phyloP scores from a whole-genome alignment of 2,329 filamentous ascomycete genomes.

The Xylariales sp. region DNA sequence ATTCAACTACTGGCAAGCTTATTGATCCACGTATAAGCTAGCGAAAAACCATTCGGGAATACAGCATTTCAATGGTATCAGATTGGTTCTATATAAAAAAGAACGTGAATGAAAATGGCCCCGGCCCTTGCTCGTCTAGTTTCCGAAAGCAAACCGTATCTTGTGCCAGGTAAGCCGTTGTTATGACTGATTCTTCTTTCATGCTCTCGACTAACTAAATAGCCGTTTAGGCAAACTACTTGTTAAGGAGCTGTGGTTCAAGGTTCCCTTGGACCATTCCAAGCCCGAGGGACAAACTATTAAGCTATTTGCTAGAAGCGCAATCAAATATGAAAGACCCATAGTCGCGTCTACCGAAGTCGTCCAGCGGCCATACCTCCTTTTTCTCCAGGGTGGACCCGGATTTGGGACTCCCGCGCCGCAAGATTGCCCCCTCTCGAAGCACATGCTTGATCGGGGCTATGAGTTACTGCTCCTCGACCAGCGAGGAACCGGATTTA shows the following conservation, averaged over 20 bases:
- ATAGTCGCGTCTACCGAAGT: conserved; percentile 60
- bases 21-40: conserved; percentile 1
- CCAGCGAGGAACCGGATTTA: conserved; percentile 89
- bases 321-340: conserved; percentile 72
- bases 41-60: neutral
- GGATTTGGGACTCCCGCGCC: conserved; percentile 82
- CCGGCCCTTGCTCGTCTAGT: conserved; percentile 47
- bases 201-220: conserved; percentile 31
- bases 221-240: conserved; percentile 71
- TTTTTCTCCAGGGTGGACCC: conserved; percentile 88
- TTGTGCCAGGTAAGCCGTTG: conserved; percentile 50
- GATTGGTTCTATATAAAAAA: neutral
- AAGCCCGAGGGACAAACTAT: conserved; percentile 71
- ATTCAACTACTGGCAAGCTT: neutral
- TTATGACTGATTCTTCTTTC: neutral
- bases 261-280: conserved; percentile 83
- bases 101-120: conserved; percentile 37
- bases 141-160: conserved; percentile 56
- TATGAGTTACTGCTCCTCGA: conserved; percentile 91
- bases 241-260: conserved; percentile 86
- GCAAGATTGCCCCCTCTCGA: conserved; percentile 78
- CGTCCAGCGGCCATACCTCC: conserved; percentile 65
- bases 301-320: conserved; percentile 81
- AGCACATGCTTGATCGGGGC: conserved; percentile 77
- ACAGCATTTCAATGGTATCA: neutral